Percentiles rank a stretch among this genome's conserved stretches.
phyloP scores from a whole-genome alignment of 2,329 filamentous ascomycete species.

The Fusarium sulawesiense region DNA sequence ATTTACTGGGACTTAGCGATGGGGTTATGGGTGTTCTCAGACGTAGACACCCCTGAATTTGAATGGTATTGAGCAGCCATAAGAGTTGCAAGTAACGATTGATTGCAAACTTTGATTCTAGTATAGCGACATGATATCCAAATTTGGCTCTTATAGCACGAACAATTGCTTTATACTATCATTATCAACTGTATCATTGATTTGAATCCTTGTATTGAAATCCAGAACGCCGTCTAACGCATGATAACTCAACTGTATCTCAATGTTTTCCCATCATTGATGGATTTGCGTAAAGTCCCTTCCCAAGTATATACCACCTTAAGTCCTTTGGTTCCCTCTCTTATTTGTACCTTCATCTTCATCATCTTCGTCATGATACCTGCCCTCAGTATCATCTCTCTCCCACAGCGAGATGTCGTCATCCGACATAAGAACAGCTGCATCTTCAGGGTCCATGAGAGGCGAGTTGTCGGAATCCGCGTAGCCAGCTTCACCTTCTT shows the following conservation, averaged over 20 bases:
- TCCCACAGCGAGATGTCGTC: conserved; percentile 71
- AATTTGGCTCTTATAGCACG: conserved; percentile 23
- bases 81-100: conserved; percentile 19
- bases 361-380: conserved; percentile 51
- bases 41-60: neutral
- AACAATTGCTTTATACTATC: conserved; percentile 7
- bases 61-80: neutral
- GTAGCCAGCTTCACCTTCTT: conserved; percentile 54
- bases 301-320: neutral
- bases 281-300: conserved; percentile 8
- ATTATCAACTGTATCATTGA: conserved; percentile 9
- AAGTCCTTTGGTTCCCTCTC: conserved; percentile 20
- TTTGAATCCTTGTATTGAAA: conserved; percentile 1
- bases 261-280: neutral
- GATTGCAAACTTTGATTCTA: conserved; percentile 17
- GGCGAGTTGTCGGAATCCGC: conserved; percentile 58
- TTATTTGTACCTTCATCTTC: conserved; percentile 38
- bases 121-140: conserved; percentile 40
- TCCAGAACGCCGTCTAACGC: conserved; percentile 43
- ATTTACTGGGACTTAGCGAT: conserved; percentile 33
- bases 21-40: conserved; percentile 9
- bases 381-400: conserved; percentile 51
- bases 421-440: conserved; percentile 67
- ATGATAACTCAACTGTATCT: conserved; percentile 1
- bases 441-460: conserved; percentile 60